A percentile compares a stretch with the other conserved stretches of the same genome.
phyloP scores from a whole-genome alignment of 129 eudicot species.

The Chrysanthemum seticuspe region DNA sequence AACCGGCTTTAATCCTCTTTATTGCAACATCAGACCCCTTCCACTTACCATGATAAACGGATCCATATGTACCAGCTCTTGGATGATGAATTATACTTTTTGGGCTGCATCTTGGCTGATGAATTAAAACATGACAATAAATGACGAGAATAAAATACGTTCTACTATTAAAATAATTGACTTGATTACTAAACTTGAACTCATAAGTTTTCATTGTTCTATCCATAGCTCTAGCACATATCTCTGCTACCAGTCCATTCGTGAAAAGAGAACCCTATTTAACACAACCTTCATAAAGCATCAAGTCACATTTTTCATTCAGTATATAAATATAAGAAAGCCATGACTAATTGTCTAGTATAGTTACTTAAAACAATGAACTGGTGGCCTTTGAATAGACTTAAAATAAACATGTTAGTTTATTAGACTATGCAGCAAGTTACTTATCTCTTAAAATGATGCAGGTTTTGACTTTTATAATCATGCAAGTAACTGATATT shows the following conservation, averaged over 20 bases:
- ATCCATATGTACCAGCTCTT: slow-evolving; percentile 7
- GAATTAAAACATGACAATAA: too few relatives aligned
- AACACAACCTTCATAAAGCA: slow-evolving; percentile 53
- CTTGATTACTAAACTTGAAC: slow-evolving; percentile 47
- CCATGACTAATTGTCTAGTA: too few relatives aligned
- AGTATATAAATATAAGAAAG: background rate
- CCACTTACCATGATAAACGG: slow-evolving; percentile 7
- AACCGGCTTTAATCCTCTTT: background rate
- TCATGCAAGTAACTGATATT: too few relatives aligned
- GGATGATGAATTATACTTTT: background rate
- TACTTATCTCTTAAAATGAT: too few relatives aligned
- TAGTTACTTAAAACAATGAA: too few relatives aligned
- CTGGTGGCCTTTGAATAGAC: too few relatives aligned
- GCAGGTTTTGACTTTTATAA: too few relatives aligned
- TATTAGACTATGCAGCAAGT: too few relatives aligned
- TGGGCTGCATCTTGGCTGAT: too few relatives aligned
- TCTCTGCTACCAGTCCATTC: slow-evolving; percentile 91
- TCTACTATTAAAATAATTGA: too few relatives aligned
- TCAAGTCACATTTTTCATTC: background rate
- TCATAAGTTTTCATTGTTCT: slow-evolving; percentile 64
- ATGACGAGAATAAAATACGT: too few relatives aligned
- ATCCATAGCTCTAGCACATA: slow-evolving; percentile 70
- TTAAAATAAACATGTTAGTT: too few relatives aligned
- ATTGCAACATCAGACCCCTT: background rate
- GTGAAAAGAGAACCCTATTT: slow-evolving; percentile 73